phyloP scores from a whole-genome alignment of 1,284 basidiomycete genomes.

The Veloboletus limbatus region DNA sequence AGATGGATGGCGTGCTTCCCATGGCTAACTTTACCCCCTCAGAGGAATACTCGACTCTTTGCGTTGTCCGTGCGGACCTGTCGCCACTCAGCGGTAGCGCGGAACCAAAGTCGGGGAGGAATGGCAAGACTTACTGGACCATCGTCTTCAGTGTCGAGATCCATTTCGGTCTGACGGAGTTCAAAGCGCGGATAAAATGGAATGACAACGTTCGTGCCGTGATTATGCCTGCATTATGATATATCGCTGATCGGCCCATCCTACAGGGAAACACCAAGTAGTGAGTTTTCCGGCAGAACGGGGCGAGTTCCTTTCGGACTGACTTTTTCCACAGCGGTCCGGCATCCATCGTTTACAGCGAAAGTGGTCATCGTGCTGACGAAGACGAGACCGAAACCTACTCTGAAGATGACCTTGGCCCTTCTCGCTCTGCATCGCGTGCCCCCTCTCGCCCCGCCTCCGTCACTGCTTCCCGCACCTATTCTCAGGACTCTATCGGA shows the following conservation, averaged over 20 bases:
- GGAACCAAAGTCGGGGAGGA: conserved; percentile 57
- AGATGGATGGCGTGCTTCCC: not conserved
- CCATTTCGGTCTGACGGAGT: conserved; percentile 77
- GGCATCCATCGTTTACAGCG: conserved; percentile 76
- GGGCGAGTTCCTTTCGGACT: not conserved
- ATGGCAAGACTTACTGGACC: conserved; percentile 72
- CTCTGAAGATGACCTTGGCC: conserved; percentile 50
- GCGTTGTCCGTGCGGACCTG: conserved; percentile 71
- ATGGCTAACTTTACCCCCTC: conserved; percentile 6
- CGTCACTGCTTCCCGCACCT: conserved; percentile 29
- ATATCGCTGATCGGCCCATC: conserved; percentile 8
- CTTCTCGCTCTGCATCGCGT: conserved; percentile 31
- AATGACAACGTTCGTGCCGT: conserved; percentile 60
- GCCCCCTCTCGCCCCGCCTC: conserved; percentile 29
- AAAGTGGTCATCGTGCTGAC: conserved; percentile 66
- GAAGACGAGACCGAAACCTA: conserved; percentile 62
- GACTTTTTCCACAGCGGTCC: conserved; percentile 51
- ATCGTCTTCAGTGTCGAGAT: conserved; percentile 80
- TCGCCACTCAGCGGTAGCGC: conserved; percentile 68
- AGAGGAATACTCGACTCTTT: conserved; percentile 73
- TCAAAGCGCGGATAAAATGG: conserved; percentile 78
- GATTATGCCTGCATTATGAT: not conserved
- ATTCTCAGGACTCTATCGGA: conserved; percentile 29
- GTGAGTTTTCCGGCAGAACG: conserved; percentile 39
- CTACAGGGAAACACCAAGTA: conserved; percentile 60